A percentile compares a stretch with the other conserved stretches of the same genome.
phyloP scores from a whole-genome alignment of 192 early-diverging fungal species.

The Linderina pennispora region DNA sequence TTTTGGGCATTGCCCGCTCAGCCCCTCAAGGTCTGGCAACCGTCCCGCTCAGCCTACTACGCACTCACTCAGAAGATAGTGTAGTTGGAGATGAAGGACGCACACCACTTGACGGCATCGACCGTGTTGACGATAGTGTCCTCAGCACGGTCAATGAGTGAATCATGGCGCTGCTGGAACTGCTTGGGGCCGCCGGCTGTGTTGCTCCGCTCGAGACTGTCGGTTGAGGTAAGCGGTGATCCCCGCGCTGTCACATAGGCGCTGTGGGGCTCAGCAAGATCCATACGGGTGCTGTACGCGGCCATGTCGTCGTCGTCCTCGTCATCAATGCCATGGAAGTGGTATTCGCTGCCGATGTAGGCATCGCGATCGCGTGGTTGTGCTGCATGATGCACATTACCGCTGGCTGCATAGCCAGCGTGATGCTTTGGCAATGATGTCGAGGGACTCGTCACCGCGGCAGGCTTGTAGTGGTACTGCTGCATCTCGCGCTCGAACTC shows the following conservation, averaged over 20 bases:
- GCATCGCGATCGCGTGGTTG: slow-evolving; percentile 6
- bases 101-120: slow-evolving; percentile 49
- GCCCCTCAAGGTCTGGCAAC: too few relatives aligned
- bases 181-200: slow-evolving; percentile 1
- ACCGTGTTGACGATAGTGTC: slow-evolving; percentile 48
- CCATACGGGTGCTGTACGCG: not conserved
- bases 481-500: slow-evolving; percentile 49
- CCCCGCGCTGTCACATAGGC: not conserved
- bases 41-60: too few relatives aligned
- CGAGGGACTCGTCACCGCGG: not conserved
- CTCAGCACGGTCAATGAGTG: slow-evolving; percentile 44
- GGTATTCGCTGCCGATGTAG: slow-evolving; percentile 25
- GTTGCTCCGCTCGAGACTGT: not conserved
- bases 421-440: not conserved
- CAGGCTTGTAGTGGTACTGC: slow-evolving; percentile 13
- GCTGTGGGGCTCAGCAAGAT: not conserved
- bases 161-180: slow-evolving; percentile 26
- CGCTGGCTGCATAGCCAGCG: not conserved
- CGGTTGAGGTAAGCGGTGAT: not conserved
- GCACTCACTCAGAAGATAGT: slow-evolving; percentile 29
- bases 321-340: slow-evolving; percentile 17
- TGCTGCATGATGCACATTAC: not conserved
- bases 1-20: too few relatives aligned
- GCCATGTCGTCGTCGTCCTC: slow-evolving; percentile 5
- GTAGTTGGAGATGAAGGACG: slow-evolving; percentile 48